These are phyloP conservation scores for Colletotrichum nymphaeae DNA, from an alignment of 2,329 filamentous ascomycete genomes.

Conservation along the genomic window DNA sequence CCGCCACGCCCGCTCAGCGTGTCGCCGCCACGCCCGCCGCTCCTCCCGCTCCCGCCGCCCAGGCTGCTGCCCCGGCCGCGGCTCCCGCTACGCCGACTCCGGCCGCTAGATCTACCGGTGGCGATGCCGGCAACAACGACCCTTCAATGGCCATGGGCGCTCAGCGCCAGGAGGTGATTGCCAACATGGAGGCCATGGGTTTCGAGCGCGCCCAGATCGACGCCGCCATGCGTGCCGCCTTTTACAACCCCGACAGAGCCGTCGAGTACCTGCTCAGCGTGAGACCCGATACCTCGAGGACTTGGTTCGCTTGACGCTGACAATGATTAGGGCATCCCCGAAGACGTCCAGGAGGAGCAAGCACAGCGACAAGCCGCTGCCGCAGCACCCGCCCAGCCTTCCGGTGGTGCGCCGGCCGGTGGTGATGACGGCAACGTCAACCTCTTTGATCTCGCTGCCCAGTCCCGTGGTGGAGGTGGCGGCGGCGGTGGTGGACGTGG, in stretches of 20 bases:
- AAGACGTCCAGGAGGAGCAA: constrained; percentile 80
- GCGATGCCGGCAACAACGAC: constrained; percentile 68
- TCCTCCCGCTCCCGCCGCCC: constrained; percentile 61
- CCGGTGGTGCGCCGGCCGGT: constrained; percentile 53
- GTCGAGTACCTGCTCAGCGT: constrained; percentile 95
- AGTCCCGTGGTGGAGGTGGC: constrained; percentile 61
- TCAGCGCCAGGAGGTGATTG: constrained; percentile 83
- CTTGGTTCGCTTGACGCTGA: neutral
- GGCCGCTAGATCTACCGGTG: constrained; percentile 57
- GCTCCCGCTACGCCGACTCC: constrained; percentile 66
- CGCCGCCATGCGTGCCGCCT: constrained; percentile 93
- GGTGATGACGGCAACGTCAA: constrained; percentile 78
- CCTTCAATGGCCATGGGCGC: constrained; percentile 86
- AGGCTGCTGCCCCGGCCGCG: constrained; percentile 57
- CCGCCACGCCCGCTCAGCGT: constrained; percentile 71
- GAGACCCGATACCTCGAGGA: constrained; percentile 47
- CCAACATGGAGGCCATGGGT: constrained; percentile 97
- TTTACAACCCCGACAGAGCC: constrained; percentile 95
- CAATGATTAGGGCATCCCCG: constrained; percentile 82
- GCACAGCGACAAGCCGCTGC: constrained; percentile 59
- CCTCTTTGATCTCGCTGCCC: constrained; percentile 91
- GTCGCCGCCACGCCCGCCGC: constrained; percentile 62
- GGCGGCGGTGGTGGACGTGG: constrained; percentile 53
- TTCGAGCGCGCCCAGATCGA: constrained; percentile 91
- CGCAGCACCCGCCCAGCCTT: constrained; percentile 53